phyloP scores from a whole-genome alignment of 2,329 filamentous ascomycete species.

The Colletotrichum sp. region DNA sequence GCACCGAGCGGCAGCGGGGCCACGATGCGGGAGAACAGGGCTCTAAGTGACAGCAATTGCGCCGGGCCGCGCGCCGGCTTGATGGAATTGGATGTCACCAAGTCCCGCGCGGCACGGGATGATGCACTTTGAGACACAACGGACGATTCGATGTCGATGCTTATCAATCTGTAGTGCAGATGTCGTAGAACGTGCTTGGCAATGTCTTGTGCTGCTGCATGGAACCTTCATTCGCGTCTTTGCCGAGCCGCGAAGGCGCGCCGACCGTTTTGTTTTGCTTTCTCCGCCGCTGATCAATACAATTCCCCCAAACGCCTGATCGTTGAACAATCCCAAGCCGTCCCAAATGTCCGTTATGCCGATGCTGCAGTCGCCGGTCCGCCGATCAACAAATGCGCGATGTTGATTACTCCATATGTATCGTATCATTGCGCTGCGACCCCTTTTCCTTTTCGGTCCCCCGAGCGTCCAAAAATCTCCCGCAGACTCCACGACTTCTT shows the following conservation, averaged over 20 bases:
- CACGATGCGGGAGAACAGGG: neutral
- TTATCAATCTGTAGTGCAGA: neutral
- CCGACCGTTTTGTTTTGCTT: neutral
- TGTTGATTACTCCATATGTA: neutral
- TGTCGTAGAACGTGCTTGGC: neutral
- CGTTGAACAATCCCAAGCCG: neutral
- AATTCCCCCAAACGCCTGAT: neutral
- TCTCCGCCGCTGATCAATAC: neutral
- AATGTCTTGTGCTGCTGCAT: neutral
- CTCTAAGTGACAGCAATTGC: neutral
- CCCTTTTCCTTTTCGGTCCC: constrained; percentile 9
- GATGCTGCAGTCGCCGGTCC: neutral
- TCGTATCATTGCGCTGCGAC: neutral
- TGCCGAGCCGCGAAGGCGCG: neutral
- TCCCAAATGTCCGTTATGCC: neutral
- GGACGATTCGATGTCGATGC: neutral
- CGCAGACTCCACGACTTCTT: constrained; percentile 10
- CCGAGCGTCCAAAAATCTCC: constrained; percentile 5
- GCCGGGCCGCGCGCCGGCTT: neutral
- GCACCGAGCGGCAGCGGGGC: neutral
- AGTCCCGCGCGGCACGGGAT: neutral
- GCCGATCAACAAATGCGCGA: neutral
- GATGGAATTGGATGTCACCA: neutral
- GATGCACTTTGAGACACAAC: neutral
- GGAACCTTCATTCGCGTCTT: neutral